Evolutionary conservation across 73 alveolate species (phyloP).

Genomic region (Paramecium bursaria): DNA sequence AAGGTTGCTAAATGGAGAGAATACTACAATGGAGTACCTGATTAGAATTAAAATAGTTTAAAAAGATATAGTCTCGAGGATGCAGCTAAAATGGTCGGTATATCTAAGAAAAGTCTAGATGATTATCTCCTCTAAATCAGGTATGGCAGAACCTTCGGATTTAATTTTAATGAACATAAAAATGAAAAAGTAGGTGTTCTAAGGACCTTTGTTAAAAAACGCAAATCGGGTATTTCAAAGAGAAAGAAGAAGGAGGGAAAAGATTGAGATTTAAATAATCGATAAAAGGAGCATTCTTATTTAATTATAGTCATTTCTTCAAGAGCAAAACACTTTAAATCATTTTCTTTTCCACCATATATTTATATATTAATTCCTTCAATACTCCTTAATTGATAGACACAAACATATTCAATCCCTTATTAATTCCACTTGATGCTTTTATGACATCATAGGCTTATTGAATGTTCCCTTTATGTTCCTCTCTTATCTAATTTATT

Average conservation of each 20-base stretch:
- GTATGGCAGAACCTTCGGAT: conserved; percentile 92
- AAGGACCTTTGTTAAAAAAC: conserved; percentile 93
- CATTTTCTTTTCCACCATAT: conserved; percentile 39
- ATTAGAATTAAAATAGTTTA: conserved; percentile 74
- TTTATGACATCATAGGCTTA: neutral
- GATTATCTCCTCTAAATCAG: conserved; percentile 83
- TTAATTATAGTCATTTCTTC: conserved; percentile 45
- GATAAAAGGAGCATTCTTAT: too few relatives aligned
- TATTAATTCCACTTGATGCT: conserved; percentile 44
- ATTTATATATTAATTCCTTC: conserved; percentile 26
- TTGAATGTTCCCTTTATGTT: neutral
- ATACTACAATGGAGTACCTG: conserved; percentile 92
- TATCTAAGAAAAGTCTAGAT: conserved; percentile 92
- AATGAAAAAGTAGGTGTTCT: conserved; percentile 96
- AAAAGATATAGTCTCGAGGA: conserved; percentile 87
- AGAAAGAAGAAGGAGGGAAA: too few relatives aligned
- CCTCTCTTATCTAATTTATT: neutral
- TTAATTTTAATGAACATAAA: conserved; percentile 96
- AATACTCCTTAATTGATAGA: conserved; percentile 16
- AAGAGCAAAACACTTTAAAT: conserved; percentile 41
- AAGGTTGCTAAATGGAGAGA: conserved; percentile 97
- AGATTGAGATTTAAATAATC: too few relatives aligned
- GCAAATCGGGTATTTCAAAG: too few relatives aligned
- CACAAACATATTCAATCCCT: conserved; percentile 18
- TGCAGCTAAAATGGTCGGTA: conserved; percentile 92